A percentile compares a stretch with the other conserved stretches of the same genome.
These are phyloP conservation scores for Boeremia exigua DNA, from an alignment of 2,329 filamentous ascomycete species.

Conservation along the genomic window DNA sequence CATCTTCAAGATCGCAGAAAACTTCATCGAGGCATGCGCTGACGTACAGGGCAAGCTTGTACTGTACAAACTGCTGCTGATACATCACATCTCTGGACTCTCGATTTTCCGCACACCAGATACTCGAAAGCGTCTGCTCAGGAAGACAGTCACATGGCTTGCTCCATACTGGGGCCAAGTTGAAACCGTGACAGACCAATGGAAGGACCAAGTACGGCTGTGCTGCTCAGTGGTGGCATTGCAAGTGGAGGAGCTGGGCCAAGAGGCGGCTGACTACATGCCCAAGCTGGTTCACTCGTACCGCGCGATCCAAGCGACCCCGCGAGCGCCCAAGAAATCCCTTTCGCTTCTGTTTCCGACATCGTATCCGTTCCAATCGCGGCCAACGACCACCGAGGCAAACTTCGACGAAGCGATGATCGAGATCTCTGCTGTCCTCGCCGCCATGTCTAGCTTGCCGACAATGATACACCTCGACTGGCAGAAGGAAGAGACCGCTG, in stretches of 20 bases:
- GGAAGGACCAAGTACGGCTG: slow-evolving; percentile 89
- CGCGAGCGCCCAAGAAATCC: slow-evolving; percentile 62
- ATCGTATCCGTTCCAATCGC: slow-evolving; percentile 85
- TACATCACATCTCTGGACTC: slow-evolving; percentile 87
- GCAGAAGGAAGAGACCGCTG: slow-evolving; percentile 74
- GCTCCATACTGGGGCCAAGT: slow-evolving; percentile 89
- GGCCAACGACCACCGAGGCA: slow-evolving; percentile 64
- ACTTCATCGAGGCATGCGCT: slow-evolving; percentile 91
- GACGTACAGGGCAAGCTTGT: slow-evolving; percentile 89
- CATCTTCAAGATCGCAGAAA: slow-evolving; percentile 87
- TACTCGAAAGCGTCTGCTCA: slow-evolving; percentile 73
- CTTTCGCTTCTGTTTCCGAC: slow-evolving; percentile 90
- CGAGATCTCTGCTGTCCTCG: slow-evolving; percentile 86
- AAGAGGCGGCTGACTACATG: slow-evolving; percentile 86
- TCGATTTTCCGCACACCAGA: slow-evolving; percentile 81
- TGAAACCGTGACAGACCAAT: slow-evolving; percentile 77
- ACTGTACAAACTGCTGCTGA: slow-evolving; percentile 88
- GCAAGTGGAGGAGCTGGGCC: slow-evolving; percentile 77
- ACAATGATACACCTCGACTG: slow-evolving; percentile 78
- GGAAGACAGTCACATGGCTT: slow-evolving; percentile 89
- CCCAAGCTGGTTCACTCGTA: slow-evolving; percentile 93
- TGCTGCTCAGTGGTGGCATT: slow-evolving; percentile 92
- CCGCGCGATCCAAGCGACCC: slow-evolving; percentile 72
- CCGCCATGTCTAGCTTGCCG: slow-evolving; percentile 77
- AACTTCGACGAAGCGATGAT: slow-evolving; percentile 86